Evolutionary conservation across 2,329 filamentous ascomycete species (phyloP).

Genomic region (Diaporthe velutina): DNA sequence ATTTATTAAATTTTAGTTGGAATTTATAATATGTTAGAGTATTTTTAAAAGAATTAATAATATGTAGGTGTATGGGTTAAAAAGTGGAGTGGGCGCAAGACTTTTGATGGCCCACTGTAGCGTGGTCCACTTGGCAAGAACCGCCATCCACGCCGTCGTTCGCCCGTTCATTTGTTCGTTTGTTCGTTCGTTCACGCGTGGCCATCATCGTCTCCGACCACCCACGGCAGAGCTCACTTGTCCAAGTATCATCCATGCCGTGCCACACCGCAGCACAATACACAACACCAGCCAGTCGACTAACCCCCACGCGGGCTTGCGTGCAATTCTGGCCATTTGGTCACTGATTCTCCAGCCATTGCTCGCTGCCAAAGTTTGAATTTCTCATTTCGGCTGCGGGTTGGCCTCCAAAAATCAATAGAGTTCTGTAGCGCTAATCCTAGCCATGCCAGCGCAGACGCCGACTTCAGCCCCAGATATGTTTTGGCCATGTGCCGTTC

Average conservation of each 20-base stretch:
- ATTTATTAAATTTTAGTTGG: too few relatives aligned
- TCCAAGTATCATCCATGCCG: not conserved
- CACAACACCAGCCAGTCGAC: not conserved
- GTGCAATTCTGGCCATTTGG: not conserved
- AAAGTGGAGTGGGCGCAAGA: too few relatives aligned
- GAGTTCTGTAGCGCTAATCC: conserved; percentile 22
- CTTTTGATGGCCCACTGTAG: too few relatives aligned
- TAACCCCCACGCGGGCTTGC: conserved; percentile 4
- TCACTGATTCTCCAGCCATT: not conserved
- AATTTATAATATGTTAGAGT: too few relatives aligned
- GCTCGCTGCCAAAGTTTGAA: not conserved
- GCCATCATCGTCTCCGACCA: not conserved
- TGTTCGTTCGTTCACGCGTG: not conserved
- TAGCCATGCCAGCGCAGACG: conserved; percentile 25
- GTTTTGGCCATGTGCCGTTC: conserved; percentile 4
- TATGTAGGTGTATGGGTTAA: too few relatives aligned
- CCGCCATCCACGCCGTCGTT: conserved; percentile 1
- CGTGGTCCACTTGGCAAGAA: conserved; percentile 4
- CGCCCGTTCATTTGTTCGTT: not conserved
- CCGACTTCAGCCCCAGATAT: conserved; percentile 16
- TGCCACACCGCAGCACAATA: not conserved
- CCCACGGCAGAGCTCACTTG: not conserved
- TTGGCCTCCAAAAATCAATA: conserved; percentile 1
- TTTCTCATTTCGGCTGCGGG: not conserved
- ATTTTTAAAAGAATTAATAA: too few relatives aligned